phyloP scores from a whole-genome alignment of 73 alveolate genomes.

The Tetrahymena elliotti region DNA sequence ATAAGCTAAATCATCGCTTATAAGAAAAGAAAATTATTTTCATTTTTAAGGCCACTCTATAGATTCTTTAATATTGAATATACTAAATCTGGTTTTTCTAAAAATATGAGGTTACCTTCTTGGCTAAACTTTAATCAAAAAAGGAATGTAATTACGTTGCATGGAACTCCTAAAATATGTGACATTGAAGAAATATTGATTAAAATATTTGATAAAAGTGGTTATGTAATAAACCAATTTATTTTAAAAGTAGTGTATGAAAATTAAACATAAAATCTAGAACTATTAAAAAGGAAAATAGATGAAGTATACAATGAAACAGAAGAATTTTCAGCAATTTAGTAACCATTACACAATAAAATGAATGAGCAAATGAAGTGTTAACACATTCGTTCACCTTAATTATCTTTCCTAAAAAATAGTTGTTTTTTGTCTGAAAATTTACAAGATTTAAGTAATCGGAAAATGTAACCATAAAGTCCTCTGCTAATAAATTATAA shows the following conservation, averaged over 20 bases:
- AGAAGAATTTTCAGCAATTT: neutral
- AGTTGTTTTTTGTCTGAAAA: too few relatives aligned
- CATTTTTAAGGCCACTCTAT: neutral
- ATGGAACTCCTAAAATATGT: neutral
- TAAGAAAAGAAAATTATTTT: neutral
- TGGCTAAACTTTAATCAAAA: neutral
- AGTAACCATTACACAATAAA: neutral
- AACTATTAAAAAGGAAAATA: neutral
- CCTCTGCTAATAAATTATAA: too few relatives aligned
- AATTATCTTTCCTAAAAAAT: neutral
- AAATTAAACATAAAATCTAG: too few relatives aligned
- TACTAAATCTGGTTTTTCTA: neutral
- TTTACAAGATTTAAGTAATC: too few relatives aligned
- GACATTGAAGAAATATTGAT: neutral
- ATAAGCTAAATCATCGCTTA: neutral
- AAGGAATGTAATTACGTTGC: neutral
- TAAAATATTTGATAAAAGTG: neutral
- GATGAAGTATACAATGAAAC: neutral
- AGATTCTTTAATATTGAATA: neutral
- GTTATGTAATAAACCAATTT: neutral
- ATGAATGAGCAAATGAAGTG: too few relatives aligned
- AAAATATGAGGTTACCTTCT: neutral
- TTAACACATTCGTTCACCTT: neutral
- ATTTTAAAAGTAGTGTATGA: neutral
- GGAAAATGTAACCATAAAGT: too few relatives aligned